A percentile compares a stretch with the other conserved stretches of the same genome.
phyloP scores from a whole-genome alignment of 2,329 filamentous ascomycete species.

The Aspergillus latus region DNA sequence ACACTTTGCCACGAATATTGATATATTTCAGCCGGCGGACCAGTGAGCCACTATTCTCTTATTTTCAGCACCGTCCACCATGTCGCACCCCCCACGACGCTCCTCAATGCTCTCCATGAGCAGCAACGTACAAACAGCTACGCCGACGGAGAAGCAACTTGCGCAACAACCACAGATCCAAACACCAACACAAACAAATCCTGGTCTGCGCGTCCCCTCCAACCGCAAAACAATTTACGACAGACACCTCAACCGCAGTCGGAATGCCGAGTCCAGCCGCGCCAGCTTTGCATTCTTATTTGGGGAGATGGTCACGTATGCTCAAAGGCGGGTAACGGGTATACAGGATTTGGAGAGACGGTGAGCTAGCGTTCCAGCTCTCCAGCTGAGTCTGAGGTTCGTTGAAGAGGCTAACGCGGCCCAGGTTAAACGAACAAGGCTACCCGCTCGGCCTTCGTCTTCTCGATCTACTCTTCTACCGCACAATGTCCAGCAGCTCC shows the following conservation, averaged over 20 bases:
- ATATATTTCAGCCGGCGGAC: neutral
- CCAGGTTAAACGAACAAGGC: conserved; percentile 82
- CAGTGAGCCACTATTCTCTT: conserved; percentile 1
- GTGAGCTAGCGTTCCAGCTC: conserved; percentile 48
- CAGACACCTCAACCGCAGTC: conserved; percentile 84
- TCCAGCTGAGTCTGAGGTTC: too few species aligned
- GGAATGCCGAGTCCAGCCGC: conserved; percentile 85
- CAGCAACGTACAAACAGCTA: conserved; percentile 26
- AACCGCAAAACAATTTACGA: conserved; percentile 98
- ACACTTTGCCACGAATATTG: too few species aligned
- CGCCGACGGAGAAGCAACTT: conserved; percentile 25
- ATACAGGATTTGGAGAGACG: conserved; percentile 92
- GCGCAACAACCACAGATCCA: conserved; percentile 46
- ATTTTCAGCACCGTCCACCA: conserved; percentile 13
- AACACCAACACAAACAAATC: conserved; percentile 46
- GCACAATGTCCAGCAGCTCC: conserved; percentile 74
- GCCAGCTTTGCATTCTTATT: conserved; percentile 96
- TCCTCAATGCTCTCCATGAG: conserved; percentile 35
- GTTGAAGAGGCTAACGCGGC: neutral
- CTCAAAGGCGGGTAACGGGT: conserved; percentile 83
- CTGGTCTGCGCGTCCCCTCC: conserved; percentile 77
- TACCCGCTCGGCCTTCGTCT: conserved; percentile 92
- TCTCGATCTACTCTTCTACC: conserved; percentile 90
- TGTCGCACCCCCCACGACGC: conserved; percentile 34
- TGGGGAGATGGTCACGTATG: conserved; percentile 93